phyloP scores from a whole-genome alignment of 2,329 filamentous ascomycete species.

The Arthrobotrys sphaeroides region DNA sequence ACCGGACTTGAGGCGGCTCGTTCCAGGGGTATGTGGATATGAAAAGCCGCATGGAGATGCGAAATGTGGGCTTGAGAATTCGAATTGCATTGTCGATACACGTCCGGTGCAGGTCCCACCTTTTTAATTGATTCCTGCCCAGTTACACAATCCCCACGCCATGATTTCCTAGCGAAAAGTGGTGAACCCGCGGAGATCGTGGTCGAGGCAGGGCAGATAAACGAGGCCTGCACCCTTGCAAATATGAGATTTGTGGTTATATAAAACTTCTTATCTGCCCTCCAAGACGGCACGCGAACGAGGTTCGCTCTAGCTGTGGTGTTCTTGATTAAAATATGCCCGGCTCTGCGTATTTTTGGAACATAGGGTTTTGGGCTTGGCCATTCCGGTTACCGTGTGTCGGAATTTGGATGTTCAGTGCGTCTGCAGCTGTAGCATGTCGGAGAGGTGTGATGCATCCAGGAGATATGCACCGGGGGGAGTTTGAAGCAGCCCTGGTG shows the following conservation, averaged over 20 bases:
- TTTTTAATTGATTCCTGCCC: constrained; percentile 6
- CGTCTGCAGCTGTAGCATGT: not conserved
- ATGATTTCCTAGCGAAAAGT: constrained; percentile 1
- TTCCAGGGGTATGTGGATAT: constrained; percentile 16
- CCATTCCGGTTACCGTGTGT: not conserved
- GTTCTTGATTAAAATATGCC: not conserved
- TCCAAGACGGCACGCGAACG: constrained; percentile 1
- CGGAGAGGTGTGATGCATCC: not conserved
- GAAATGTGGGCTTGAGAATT: constrained; percentile 9
- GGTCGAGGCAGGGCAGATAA: constrained; percentile 22
- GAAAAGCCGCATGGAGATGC: not conserved
- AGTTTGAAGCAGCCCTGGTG: not conserved
- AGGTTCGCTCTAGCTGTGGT: not conserved
- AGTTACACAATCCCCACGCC: constrained; percentile 34
- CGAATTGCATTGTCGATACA: too few relatives aligned
- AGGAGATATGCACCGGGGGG: not conserved
- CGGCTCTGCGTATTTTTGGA: constrained; percentile 3
- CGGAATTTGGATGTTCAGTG: not conserved
- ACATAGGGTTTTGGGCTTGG: not conserved
- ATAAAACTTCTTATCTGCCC: constrained; percentile 9
- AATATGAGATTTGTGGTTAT: not conserved
- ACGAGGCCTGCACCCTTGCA: constrained; percentile 20
- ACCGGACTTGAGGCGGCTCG: constrained; percentile 7
- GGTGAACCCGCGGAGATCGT: constrained; percentile 29
- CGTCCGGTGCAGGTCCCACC: not conserved